phyloP scores from a whole-genome alignment of 805 yeast genomes.

The Saturnispora serradocipensis region DNA sequence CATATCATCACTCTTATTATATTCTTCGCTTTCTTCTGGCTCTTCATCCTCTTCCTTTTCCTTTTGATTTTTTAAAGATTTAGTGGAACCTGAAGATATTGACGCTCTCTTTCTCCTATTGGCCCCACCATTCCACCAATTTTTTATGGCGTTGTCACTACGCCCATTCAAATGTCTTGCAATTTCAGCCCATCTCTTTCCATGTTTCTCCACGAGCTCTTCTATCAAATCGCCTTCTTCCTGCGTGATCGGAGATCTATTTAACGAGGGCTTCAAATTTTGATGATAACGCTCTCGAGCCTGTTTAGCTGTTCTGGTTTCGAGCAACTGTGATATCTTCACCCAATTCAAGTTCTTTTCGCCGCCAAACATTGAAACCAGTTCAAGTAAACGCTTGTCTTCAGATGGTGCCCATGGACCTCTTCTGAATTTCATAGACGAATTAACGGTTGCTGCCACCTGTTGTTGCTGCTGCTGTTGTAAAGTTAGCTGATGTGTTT shows the following conservation, averaged over 20 bases:
- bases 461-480: background rate
- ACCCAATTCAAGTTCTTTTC: conserved; percentile 66
- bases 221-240: conserved; percentile 82
- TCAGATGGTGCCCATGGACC: conserved; percentile 92
- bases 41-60: background rate
- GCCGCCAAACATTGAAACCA: conserved; percentile 66
- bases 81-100: conserved; percentile 1
- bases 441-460: background rate
- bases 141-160: conserved; percentile 83
- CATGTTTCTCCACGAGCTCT: conserved; percentile 65
- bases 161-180: conserved; percentile 82
- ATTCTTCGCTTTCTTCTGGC: background rate
- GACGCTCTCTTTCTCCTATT: conserved; percentile 57
- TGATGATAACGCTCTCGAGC: conserved; percentile 89
- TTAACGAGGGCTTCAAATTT: conserved; percentile 76
- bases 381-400: conserved; percentile 60
- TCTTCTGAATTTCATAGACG: conserved; percentile 31
- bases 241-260: conserved; percentile 71
- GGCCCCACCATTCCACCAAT: conserved; percentile 97
- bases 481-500: background rate
- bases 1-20: background rate
- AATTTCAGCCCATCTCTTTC: conserved; percentile 91
- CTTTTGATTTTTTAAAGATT: background rate
- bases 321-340: conserved; percentile 61
- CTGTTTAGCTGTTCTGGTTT: conserved; percentile 81